Percentiles rank a stretch among this genome's conserved stretches.
Evolutionary conservation across 2,329 filamentous ascomycete species (phyloP).

Genomic region (Cercospora brassicicola): DNA sequence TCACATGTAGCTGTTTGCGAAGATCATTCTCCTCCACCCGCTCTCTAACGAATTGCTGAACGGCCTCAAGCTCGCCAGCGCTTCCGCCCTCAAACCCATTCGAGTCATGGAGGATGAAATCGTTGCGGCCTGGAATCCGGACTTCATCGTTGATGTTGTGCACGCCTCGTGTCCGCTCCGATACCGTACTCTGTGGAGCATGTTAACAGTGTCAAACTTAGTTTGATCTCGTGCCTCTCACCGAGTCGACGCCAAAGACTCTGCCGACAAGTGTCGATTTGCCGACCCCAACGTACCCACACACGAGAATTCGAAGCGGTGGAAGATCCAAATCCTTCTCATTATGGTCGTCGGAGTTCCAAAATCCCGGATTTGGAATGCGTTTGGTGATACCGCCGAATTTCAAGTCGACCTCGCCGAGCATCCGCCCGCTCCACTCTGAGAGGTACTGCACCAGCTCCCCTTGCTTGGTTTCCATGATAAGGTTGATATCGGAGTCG

Average conservation of each 20-base stretch:
- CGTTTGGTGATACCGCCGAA: conserved; percentile 17
- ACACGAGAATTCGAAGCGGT: conserved; percentile 40
- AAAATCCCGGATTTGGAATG: conserved; percentile 29
- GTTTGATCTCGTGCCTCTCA: not conserved
- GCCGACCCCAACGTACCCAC: conserved; percentile 24
- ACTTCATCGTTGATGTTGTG: conserved; percentile 40
- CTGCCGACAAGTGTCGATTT: conserved; percentile 24
- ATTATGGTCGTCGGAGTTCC: conserved; percentile 26
- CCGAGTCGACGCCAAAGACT: conserved; percentile 33
- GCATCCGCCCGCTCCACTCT: conserved; percentile 32
- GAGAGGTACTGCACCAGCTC: conserved; percentile 32
- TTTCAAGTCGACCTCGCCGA: conserved; percentile 13
- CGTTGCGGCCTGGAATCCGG: conserved; percentile 37
- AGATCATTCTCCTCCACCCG: conserved; percentile 35
- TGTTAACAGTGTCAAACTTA: not conserved
- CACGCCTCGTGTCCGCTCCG: conserved; percentile 30
- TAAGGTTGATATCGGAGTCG: conserved; percentile 33
- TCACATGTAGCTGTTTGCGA: conserved; percentile 37
- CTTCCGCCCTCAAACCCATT: conserved; percentile 41
- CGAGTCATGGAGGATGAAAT: conserved; percentile 41
- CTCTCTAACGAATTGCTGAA: conserved; percentile 38
- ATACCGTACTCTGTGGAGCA: not conserved
- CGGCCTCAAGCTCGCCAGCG: conserved; percentile 32
- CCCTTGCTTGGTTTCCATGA: conserved; percentile 32
- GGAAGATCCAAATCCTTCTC: conserved; percentile 16